Evolutionary conservation across 306 rosid genomes (phyloP).

Genomic region (Rosa rugosa): DNA sequence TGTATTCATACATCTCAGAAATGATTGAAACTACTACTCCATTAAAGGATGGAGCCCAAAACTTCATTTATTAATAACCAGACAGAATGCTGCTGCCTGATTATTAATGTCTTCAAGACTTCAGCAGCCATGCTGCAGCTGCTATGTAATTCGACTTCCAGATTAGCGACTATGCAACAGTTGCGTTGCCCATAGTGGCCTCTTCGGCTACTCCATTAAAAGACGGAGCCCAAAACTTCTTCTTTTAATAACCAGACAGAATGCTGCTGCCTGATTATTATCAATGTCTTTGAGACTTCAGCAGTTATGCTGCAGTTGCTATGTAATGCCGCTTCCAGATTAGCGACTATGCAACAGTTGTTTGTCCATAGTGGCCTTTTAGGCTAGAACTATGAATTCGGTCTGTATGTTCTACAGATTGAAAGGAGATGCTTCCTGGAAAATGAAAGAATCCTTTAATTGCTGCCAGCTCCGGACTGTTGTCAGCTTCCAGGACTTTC

Average conservation of each 20-base stretch:
- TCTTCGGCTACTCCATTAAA: not conserved
- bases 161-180: not conserved
- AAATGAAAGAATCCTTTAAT: not conserved
- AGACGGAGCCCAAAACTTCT: not conserved
- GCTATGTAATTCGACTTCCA: not conserved
- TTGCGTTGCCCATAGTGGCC: not conserved
- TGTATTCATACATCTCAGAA: not conserved
- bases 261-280: not conserved
- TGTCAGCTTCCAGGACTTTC: not conserved
- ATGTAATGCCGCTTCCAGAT: not conserved
- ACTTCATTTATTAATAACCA: not conserved
- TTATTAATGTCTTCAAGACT: not conserved
- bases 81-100: not conserved
- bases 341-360: not conserved
- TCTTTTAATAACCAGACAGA: not conserved
- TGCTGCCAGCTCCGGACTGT: not conserved
- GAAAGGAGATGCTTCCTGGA: not conserved
- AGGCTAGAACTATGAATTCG: not conserved
- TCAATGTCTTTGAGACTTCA: not conserved
- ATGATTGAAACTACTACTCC: not conserved
- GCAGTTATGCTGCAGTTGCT: not conserved
- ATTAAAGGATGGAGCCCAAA: not conserved
- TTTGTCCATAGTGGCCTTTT: not conserved
- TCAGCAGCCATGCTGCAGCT: not conserved
- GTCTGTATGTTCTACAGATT: not conserved